phyloP scores from a whole-genome alignment of 2,329 filamentous ascomycete genomes.

The Colletotrichum sp. region DNA sequence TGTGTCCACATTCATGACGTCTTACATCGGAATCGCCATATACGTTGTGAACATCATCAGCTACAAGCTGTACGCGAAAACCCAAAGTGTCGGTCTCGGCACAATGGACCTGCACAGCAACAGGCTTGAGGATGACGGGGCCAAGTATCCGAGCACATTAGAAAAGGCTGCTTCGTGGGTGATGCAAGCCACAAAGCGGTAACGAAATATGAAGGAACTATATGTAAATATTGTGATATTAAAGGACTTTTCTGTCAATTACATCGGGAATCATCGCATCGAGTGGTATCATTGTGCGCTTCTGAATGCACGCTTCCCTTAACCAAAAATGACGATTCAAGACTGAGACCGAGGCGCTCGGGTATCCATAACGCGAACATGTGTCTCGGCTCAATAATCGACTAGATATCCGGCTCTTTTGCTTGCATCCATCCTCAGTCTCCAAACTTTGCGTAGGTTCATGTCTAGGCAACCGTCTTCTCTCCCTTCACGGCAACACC shows the following conservation, averaged over 20 bases:
- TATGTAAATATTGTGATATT: neutral
- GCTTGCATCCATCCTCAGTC: neutral
- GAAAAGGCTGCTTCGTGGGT: neutral
- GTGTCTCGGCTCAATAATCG: neutral
- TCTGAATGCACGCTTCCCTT: neutral
- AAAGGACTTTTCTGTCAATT: neutral
- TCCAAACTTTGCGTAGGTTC: too few relatives aligned
- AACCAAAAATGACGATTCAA: neutral
- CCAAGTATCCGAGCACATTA: neutral
- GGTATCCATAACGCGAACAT: neutral
- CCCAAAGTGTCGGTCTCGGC: slow-evolving; percentile 54
- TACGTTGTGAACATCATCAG: slow-evolving; percentile 73
- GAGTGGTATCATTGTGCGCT: neutral
- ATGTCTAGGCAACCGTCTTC: neutral
- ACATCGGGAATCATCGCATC: neutral
- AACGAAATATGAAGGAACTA: neutral
- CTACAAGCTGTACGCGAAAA: slow-evolving; percentile 64
- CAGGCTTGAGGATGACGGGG: neutral
- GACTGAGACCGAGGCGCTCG: neutral
- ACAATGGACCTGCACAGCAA: slow-evolving; percentile 57
- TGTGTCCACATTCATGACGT: slow-evolving; percentile 70
- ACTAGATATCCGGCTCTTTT: neutral
- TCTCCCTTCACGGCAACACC: neutral
- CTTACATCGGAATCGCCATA: slow-evolving; percentile 78
- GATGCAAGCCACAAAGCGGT: neutral